These are phyloP conservation scores for Candida insectalens DNA, from an alignment of 805 yeast genomes.

Conservation along the genomic window DNA sequence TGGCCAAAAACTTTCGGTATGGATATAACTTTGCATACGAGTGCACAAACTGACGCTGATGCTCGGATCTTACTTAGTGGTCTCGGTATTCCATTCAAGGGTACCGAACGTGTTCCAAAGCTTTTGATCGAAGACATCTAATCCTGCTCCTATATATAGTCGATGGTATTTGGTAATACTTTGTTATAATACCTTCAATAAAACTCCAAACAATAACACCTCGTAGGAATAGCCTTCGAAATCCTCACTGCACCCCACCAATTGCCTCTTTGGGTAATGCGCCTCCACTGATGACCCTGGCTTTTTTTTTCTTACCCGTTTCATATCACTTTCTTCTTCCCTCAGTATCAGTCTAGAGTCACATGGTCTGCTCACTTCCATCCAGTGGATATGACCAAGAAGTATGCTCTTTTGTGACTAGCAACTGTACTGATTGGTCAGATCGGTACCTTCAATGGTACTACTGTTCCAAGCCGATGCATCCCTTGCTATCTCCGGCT, in stretches of 20 bases:
- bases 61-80: constrained; percentile 81
- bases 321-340: no score
- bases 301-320: not conserved
- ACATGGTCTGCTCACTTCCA: no score
- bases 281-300: no score
- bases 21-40: constrained; percentile 75
- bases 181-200: no score
- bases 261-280: no score
- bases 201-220: no score
- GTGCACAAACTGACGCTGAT: constrained; percentile 83
- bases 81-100: constrained; percentile 70
- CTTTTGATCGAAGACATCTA: constrained; percentile 14
- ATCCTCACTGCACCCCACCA: no score
- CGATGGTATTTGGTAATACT: no score
- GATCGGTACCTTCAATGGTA: constrained; percentile 16
- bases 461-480: constrained; percentile 12
- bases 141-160: no score
- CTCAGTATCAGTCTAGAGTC: no score
- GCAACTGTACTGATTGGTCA: constrained; percentile 11
- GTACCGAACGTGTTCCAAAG: constrained; percentile 34
- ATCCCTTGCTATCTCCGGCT: constrained; percentile 5
- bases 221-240: no score
- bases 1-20: constrained; percentile 85
- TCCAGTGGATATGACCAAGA: constrained; percentile 6
- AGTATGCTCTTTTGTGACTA: constrained; percentile 13